Base-by-base conservation (phyloP, 2,329 filamentous ascomycete species). In the Fusarium keratoplasticum region DNA sequence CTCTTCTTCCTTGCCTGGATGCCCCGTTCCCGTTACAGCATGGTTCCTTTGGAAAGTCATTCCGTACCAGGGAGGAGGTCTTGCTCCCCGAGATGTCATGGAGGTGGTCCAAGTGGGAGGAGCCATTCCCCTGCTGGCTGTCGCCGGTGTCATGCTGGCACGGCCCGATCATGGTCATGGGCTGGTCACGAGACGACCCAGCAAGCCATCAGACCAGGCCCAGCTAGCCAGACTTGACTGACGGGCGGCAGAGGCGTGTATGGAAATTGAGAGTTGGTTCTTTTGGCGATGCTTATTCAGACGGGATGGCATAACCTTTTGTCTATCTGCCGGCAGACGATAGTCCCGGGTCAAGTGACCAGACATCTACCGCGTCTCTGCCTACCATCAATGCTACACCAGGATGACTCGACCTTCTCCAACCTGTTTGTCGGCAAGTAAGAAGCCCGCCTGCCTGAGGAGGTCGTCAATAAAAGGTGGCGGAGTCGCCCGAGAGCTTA, bases 51-150 rank as follows among this genome's bases (percentile, higher is more conserved):
- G 69, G 31, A 62, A 67, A 44, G 64, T 69, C 58, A 67, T 77
- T 73, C 75, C 72, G 61, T 70, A 65, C 61, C 66, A 68, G 65
- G 72, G 68, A 76, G 71, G 74, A 71, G 65, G 69, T 69, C 62
- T 61, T 35, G 66, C 61, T 74, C 38, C 33, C 44, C 50, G 42
- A 40, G 35, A 29, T 55, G 65, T 38, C 60, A 64, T 64, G 55
- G 27, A 47, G 59, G 59, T 50, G 59, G 40, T 36, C 59, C 42
- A 67, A 59, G 44, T 69, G 60, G 35, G 61, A 67, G 35, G 61
- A 67, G 38, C 52, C 55, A 29, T 44, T 47, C 60, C 60, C 33
- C 47, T 65, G 62, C 62, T 36, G 36, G 35, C 61, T 61, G 14
- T 42, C 61, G 61, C 58, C 25, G 50, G 69, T 61, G 35, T 69